Evolutionary conservation across 129 eudicot genomes (phyloP), one percentile per base, ranked within the genome.

Genomic region (Arctium minus): DNA sequence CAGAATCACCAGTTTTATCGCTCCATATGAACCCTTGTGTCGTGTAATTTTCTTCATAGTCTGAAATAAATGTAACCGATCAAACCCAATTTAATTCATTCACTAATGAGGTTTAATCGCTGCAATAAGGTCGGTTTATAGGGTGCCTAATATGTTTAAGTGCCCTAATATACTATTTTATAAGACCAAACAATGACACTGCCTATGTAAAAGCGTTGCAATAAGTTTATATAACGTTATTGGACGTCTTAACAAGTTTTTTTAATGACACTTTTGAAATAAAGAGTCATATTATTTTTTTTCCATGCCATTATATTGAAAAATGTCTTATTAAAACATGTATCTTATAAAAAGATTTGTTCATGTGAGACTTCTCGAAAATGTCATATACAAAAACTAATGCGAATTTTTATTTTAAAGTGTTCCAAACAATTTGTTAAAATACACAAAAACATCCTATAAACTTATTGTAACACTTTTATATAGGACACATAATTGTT

Each of bases 1-100:
- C 91, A 0, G 77, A 60, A 36, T 86, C 83, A 0, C 71, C 72
- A 1, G 53, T 80, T 29, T 68, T 80, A 17, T 86, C 89, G 9
- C 83, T 89, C 32, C 90, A 83, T 80, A 94, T 84, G 86, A 90
- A 87, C 13, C 82, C 92, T 78, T 89, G 94, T 37, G 97, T 91
- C 2, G 93, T 80, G 56, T 46, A 10, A 67, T 71, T 81, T 76
- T 74, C 84, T 37, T 85, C 89, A 68, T 82, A 87, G 65, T 87
- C 96, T 91, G 72, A 65, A 79, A 74, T 1, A 13, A 69, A n/a
- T n/a, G 18, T 67, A 70, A 56, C 27, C 27, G 2, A 73, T 15
- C n/a, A 3, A 30, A 74, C 10, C 35, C 2, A 42, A 17, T 39
- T 29, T 31, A 71, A 36, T 10, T 30, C 10, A 7, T 31, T 56